Conservation (phyloP, 305 asterid species). For the Nicotiana rustica region DNA sequence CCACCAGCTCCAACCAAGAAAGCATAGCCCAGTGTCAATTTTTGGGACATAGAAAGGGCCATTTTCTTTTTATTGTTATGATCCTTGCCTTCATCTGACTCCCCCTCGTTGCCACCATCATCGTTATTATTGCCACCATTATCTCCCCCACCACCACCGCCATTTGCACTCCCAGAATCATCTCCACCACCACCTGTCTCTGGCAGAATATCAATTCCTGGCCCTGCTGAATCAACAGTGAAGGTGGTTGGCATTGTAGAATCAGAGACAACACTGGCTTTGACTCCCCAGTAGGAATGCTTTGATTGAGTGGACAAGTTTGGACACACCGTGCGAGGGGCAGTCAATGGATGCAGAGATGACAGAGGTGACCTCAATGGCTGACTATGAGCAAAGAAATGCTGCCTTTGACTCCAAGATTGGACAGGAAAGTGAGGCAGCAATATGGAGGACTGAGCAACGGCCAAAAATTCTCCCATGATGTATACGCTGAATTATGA, state of each 20-base stretch:
- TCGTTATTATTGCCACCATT: constrained; percentile 51
- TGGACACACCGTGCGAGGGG: constrained; percentile 38
- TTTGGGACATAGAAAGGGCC: constrained; percentile 91
- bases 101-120: constrained; percentile 44
- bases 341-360: constrained; percentile 44
- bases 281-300: constrained; percentile 37
- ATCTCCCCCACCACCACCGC: constrained; percentile 47
- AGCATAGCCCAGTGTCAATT: constrained; percentile 82
- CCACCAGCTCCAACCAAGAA: constrained; percentile 86
- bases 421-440: constrained; percentile 50
- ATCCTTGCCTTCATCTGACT: constrained; percentile 50
- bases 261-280: constrained; percentile 54
- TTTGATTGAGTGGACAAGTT: constrained; percentile 32
- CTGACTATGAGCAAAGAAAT: constrained; percentile 37
- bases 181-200: constrained; percentile 73
- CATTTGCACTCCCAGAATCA: constrained; percentile 51
- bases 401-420: constrained; percentile 47
- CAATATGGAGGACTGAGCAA: constrained; percentile 62
- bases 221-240: constrained; percentile 66
- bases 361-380: constrained; percentile 42
- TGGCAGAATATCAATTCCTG: constrained; percentile 62
- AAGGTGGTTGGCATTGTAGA: constrained; percentile 63
- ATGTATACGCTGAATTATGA: not conserved
- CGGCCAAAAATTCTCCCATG: constrained; percentile 70
- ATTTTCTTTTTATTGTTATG: constrained; percentile 51